Conservation (phyloP, 805 yeast species). For the Starmerella potacharoeniae region DNA sequence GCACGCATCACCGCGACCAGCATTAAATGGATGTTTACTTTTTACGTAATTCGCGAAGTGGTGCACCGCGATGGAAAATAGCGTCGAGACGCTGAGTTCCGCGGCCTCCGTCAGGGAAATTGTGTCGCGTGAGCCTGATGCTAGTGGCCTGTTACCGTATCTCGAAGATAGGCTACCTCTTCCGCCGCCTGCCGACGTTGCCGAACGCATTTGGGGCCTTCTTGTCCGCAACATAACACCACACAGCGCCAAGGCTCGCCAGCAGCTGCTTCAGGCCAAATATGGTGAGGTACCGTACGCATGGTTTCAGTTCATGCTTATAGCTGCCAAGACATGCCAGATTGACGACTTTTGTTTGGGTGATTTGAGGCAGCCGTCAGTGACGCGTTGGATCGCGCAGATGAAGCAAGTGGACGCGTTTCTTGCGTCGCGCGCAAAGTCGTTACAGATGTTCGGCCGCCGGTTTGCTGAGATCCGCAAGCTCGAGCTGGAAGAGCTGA, state of each 20-base stretch:
- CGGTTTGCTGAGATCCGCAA: neutral
- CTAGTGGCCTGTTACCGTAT: neutral
- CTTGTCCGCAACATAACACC: neutral
- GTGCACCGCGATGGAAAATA: neutral
- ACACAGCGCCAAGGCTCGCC: neutral
- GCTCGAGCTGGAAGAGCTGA: neutral
- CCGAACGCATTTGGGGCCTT: slow-evolving; percentile 1
- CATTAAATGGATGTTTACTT: neutral
- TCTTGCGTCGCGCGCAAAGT: neutral
- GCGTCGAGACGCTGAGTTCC: neutral
- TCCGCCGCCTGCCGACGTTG: neutral
- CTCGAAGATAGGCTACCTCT: neutral
- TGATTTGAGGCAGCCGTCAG: slow-evolving; percentile 1
- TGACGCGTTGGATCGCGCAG: slow-evolving; percentile 4
- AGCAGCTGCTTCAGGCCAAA: neutral
- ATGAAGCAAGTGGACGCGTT: slow-evolving; percentile 4
- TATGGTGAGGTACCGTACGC: neutral
- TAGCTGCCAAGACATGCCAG: slow-evolving; percentile 4
- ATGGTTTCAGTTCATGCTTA: neutral
- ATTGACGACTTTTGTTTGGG: slow-evolving; percentile 6
- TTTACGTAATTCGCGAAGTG: neutral
- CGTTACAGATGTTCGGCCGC: neutral
- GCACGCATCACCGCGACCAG: too few relatives aligned
- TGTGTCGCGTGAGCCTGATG: neutral
- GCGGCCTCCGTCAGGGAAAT: neutral